Conservation (phyloP, 305 asterid species). For the Solanum hybrid region DNA sequence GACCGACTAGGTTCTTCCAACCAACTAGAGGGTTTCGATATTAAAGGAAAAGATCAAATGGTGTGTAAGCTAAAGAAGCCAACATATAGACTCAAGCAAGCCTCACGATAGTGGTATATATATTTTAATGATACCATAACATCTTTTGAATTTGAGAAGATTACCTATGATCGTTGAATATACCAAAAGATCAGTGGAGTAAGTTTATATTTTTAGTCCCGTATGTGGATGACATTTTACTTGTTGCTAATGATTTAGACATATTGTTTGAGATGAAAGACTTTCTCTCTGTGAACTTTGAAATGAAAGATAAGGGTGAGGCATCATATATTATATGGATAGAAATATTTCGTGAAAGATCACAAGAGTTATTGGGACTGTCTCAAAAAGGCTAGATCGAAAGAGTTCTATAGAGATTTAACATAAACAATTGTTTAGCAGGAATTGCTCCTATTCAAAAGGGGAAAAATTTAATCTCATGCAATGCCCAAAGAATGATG, state of each 20-base stretch:
- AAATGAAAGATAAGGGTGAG: not conserved
- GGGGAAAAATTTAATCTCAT: not conserved
- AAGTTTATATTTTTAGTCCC: not conserved
- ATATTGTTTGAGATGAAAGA: not conserved
- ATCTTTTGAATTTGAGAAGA: not conserved
- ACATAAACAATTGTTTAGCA: not conserved
- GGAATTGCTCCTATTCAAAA: too few relatives aligned
- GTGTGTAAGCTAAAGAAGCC: not conserved
- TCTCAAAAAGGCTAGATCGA: not conserved
- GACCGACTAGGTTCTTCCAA: not conserved
- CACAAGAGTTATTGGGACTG: not conserved
- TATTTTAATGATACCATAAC: not conserved
- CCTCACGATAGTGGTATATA: not conserved
- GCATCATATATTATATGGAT: not conserved
- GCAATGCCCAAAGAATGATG: not conserved
- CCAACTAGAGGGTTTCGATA: not conserved
- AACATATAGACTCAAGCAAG: not conserved
- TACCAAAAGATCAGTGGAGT: not conserved
- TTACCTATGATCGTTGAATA: not conserved
- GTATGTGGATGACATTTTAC: not conserved
- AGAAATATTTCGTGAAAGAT: not conserved
- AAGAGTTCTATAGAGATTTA: not conserved
- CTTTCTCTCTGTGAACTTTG: not conserved
- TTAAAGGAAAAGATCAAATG: not conserved
- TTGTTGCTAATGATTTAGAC: not conserved